phyloP scores from a whole-genome alignment of 1,139 yeast genomes.

The Protomyces pachydermus region DNA sequence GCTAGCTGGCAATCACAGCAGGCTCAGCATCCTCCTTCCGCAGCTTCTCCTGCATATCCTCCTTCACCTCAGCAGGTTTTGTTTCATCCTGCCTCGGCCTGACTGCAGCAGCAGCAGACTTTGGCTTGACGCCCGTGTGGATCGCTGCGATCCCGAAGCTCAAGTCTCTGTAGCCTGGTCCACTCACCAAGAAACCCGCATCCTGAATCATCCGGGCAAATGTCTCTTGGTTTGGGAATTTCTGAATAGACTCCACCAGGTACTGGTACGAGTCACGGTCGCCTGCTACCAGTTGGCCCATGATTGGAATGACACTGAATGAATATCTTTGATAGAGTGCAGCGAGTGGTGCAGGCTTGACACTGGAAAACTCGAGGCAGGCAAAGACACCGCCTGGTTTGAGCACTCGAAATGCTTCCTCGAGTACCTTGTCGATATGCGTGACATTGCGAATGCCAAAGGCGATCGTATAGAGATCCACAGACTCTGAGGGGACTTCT shows the following conservation, averaged over 20 bases:
- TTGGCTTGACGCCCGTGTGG: slow-evolving; percentile 79
- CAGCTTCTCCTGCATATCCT: slow-evolving; percentile 7
- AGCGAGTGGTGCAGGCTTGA: slow-evolving; percentile 71
- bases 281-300: slow-evolving; percentile 93
- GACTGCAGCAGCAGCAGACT: background rate
- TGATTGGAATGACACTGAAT: slow-evolving; percentile 77
- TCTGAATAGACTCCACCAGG: slow-evolving; percentile 85
- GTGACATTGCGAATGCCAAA: slow-evolving; percentile 97
- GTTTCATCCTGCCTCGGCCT: background rate
- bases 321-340: slow-evolving; percentile 81
- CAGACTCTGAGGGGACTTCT: slow-evolving; percentile 74
- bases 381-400: slow-evolving; percentile 99
- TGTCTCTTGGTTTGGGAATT: slow-evolving; percentile 86
- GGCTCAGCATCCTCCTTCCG: slow-evolving; percentile 9
- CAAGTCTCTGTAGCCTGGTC: slow-evolving; percentile 80
- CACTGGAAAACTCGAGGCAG: slow-evolving; percentile 90
- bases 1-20: slow-evolving; percentile 14
- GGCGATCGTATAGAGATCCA: slow-evolving; percentile 92
- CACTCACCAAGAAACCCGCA: slow-evolving; percentile 90
- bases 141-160: slow-evolving; percentile 97
- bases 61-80: background rate
- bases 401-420: slow-evolving; percentile 88
- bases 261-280: slow-evolving; percentile 95
- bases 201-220: slow-evolving; percentile 87
- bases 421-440: slow-evolving; percentile 83